These are phyloP conservation scores for Paecilomyces formosus DNA, from an alignment of 2,329 filamentous ascomycete species.

Conservation along the genomic window DNA sequence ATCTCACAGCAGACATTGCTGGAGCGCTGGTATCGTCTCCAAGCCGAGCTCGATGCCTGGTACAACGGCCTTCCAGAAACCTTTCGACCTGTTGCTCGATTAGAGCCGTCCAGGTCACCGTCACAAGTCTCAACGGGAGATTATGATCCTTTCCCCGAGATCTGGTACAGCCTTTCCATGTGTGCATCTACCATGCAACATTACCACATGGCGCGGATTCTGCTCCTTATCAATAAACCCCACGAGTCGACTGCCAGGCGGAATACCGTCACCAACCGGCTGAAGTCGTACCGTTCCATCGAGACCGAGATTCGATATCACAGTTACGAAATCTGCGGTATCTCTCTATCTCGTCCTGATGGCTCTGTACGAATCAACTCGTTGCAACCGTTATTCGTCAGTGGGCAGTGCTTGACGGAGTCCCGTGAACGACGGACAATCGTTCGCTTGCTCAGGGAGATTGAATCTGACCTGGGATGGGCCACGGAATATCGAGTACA, in stretches of 20 bases:
- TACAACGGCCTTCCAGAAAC: conserved; percentile 51
- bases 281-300: conserved; percentile 53
- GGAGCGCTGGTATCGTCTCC: conserved; percentile 45
- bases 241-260: conserved; percentile 39
- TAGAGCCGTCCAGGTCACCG: conserved; percentile 28
- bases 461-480: conserved; percentile 59
- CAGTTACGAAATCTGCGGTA: conserved; percentile 55
- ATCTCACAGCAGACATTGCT: conserved; percentile 35
- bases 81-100: conserved; percentile 50
- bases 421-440: conserved; percentile 48
- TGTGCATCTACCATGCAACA: conserved; percentile 54
- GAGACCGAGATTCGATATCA: conserved; percentile 50
- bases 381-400: conserved; percentile 56
- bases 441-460: conserved; percentile 48
- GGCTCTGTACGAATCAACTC: conserved; percentile 53
- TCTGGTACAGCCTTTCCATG: conserved; percentile 60
- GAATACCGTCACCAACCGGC: conserved; percentile 46
- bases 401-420: conserved; percentile 53
- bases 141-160: conserved; percentile 42
- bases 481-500: conserved; percentile 55
- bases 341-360: conserved; percentile 50
- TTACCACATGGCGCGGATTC: conserved; percentile 37
- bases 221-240: conserved; percentile 37
- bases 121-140: conserved; percentile 17
- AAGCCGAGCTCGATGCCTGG: conserved; percentile 53